Conservation (phyloP, 306 rosid species). For the Quercus agrifolia region DNA sequence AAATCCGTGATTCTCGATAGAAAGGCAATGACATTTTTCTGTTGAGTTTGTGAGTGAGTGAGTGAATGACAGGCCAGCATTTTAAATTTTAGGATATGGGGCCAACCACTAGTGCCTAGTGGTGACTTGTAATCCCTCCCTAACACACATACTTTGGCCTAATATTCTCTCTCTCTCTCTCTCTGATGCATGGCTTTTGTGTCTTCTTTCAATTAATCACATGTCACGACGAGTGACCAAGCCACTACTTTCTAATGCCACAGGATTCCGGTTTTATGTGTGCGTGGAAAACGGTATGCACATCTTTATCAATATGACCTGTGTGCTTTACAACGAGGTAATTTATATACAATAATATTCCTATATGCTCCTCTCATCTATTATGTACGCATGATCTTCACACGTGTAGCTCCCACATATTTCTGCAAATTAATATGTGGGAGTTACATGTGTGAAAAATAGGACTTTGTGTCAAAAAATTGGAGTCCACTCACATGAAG, state of each 20-base stretch:
- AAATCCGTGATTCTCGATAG: slow-evolving; percentile 13
- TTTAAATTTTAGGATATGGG: too few relatives aligned
- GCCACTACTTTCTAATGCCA: slow-evolving; percentile 12
- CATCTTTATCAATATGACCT: neutral
- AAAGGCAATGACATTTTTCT: neutral
- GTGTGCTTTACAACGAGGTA: neutral
- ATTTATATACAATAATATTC: too few relatives aligned
- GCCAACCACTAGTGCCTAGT: too few relatives aligned
- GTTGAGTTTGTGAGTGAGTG: neutral
- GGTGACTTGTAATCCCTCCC: neutral
- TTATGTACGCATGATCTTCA: too few relatives aligned
- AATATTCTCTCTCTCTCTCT: neutral
- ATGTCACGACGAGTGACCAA: slow-evolving; percentile 26
- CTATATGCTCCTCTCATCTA: too few relatives aligned
- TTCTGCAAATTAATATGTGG: too few relatives aligned
- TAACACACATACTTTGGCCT: neutral
- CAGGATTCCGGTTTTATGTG: slow-evolving; percentile 32
- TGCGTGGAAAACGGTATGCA: neutral
- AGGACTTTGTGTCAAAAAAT: too few relatives aligned
- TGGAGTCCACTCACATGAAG: too few relatives aligned
- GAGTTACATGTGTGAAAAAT: too few relatives aligned
- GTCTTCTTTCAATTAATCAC: slow-evolving; percentile 9
- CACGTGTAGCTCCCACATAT: too few relatives aligned
- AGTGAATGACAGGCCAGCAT: neutral
- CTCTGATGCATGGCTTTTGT: neutral